Evolutionary conservation across 805 yeast species (phyloP).

Genomic region (Candida fluviatilis): DNA sequence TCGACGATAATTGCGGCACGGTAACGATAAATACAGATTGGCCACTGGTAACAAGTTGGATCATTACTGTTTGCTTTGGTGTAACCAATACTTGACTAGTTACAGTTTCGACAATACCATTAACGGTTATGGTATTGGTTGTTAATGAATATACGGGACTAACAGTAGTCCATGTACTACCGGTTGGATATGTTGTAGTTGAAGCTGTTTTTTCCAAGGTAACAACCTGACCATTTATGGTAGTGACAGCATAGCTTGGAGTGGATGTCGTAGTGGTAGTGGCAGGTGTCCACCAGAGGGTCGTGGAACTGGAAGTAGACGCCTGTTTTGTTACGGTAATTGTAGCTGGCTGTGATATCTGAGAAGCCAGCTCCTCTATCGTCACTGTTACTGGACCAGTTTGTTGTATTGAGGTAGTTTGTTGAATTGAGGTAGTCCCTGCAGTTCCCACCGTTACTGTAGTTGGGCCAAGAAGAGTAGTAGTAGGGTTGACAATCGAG

Average conservation of each 20-base stretch:
- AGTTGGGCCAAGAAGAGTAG: not conserved
- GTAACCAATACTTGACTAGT: not conserved
- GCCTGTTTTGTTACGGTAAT: not conserved
- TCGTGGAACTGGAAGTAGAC: not conserved
- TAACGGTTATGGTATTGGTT: conserved; percentile 7
- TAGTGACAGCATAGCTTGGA: conserved; percentile 5
- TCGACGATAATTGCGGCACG: no score
- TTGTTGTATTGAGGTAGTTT: not conserved
- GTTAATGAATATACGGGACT: not conserved
- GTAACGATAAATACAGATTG: not conserved
- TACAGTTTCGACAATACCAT: conserved; percentile 3
- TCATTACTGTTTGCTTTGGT: not conserved
- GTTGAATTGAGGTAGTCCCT: not conserved
- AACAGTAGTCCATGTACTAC: no score
- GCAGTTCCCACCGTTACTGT: not conserved
- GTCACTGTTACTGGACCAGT: not conserved
- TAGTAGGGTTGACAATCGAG: not conserved
- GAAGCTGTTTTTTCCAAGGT: conserved; percentile 6
- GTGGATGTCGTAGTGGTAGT: conserved; percentile 6
- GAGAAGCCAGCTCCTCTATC: not conserved
- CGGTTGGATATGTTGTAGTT: conserved; percentile 3
- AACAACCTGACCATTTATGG: conserved; percentile 2
- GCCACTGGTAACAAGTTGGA: not conserved
- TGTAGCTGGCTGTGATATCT: not conserved
- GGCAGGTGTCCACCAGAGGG: not conserved